phyloP scores from a whole-genome alignment of 2,329 filamentous ascomycete genomes.

The Colletotrichum lini region DNA sequence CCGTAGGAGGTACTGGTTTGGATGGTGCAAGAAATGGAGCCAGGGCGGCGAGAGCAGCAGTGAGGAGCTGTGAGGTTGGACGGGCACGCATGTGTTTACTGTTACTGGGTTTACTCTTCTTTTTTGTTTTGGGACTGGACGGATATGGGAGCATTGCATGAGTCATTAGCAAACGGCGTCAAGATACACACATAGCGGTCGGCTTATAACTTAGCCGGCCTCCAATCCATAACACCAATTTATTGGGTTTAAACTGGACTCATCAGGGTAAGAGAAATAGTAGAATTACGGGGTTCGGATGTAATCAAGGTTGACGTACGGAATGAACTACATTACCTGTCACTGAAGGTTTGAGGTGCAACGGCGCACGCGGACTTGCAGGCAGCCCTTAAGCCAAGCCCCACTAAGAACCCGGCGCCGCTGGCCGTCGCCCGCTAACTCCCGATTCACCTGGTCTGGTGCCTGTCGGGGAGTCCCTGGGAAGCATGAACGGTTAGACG shows the following conservation, averaged over 20 bases:
- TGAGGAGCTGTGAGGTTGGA: slow-evolving; percentile 40
- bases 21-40: slow-evolving; percentile 58
- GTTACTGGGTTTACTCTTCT: background rate
- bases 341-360: background rate
- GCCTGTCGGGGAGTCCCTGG: slow-evolving; percentile 18
- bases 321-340: background rate
- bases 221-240: background rate
- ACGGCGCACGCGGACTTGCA: slow-evolving; percentile 9
- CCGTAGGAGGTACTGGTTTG: slow-evolving; percentile 57
- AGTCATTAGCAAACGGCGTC: slow-evolving; percentile 17
- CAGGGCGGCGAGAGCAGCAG: slow-evolving; percentile 5
- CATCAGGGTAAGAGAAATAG: too few species aligned
- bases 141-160: slow-evolving; percentile 3
- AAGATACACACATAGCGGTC: slow-evolving; percentile 3
- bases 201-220: background rate
- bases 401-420: slow-evolving; percentile 6
- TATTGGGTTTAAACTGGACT: background rate
- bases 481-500: slow-evolving; percentile 22
- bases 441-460: slow-evolving; percentile 8
- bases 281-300: too few species aligned
- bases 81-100: background rate
- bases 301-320: background rate
- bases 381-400: background rate
- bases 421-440: slow-evolving; percentile 8
- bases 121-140: background rate